Evolutionary conservation across 176 grass and related monocot genomes (phyloP).

Genomic region (Musa schizocarpa): DNA sequence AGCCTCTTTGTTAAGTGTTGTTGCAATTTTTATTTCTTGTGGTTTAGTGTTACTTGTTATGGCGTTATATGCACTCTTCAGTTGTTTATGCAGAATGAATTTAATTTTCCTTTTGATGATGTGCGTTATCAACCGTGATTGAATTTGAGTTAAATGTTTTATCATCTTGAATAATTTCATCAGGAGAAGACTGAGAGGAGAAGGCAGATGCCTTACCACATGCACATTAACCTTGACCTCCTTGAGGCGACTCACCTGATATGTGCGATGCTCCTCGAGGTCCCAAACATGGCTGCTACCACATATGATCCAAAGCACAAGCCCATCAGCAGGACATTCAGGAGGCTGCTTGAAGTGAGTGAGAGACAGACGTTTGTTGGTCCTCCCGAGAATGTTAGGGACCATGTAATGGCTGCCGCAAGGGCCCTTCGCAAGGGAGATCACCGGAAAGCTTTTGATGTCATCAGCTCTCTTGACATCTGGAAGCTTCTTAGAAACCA

Average conservation of each 20-base stretch:
- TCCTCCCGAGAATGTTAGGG: constrained; percentile 80
- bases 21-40: too few relatives aligned
- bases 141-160: neutral
- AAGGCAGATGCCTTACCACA: constrained; percentile 97
- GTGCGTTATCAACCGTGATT: neutral
- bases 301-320: constrained; percentile 53
- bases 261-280: constrained; percentile 94
- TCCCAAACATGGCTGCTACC: constrained; percentile 74
- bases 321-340: constrained; percentile 79
- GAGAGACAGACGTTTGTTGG: constrained; percentile 90
- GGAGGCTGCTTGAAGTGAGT: constrained; percentile 81
- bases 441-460: constrained; percentile 50
- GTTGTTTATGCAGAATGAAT: neutral
- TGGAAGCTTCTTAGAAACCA: constrained; percentile 91
- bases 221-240: constrained; percentile 97
- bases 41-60: too few relatives aligned
- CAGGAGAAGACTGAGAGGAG: constrained; percentile 94
- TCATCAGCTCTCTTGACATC: constrained; percentile 58
- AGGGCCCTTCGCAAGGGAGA: constrained; percentile 69
- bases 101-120: neutral
- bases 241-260: constrained; percentile 87
- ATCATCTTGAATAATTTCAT: neutral
- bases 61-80: too few relatives aligned
- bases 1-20: too few relatives aligned
- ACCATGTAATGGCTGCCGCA: constrained; percentile 94